Base-by-base conservation (phyloP, 2,329 filamentous ascomycete genomes). In the Xylariaceae sp. region DNA sequence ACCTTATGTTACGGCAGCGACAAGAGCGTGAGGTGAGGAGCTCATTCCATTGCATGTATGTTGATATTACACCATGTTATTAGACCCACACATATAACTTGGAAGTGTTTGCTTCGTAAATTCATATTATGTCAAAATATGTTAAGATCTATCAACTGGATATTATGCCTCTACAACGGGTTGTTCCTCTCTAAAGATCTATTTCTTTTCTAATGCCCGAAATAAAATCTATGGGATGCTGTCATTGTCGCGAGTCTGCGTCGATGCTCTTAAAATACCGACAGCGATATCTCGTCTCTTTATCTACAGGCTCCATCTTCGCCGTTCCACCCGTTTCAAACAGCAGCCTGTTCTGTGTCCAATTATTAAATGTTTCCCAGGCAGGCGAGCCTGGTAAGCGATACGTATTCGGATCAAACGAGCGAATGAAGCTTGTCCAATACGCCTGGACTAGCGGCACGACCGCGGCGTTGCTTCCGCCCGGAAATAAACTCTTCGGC, bases 381-480 rank as follows among this genome's bases (percentile, higher is more conserved):
- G 14, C 26, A 7, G 69, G 66, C 6, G 69, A 57, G 5, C 51
- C 63, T 7, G 61, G 51, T 6, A 63, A 42, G 3, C 62, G 60
- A 48, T 67, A 57, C 48, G 40, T 56, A 16, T 92, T 93, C 0
- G 89, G 89, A 69, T 93, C 77, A 40, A 85, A 79, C 0, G 77
- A 78, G 21, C 82, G 75, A 57, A 93, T 85, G 67, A 93, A 93
- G 61, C 85, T 89, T 1, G 85, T 83, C 88, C 88, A 92, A 71
- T 91, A 93, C 0, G 78, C 81, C 66, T 90, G 87, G 23, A 89
- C 81, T 0, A 88, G 73, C 0, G 82, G 77, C 1, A 89, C 78
- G 5, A 89, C 84, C 0, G 68, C 67, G 1, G 75, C 79, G 61
- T 91, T 91, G 14, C 73, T 71, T 14, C 74, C 75, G 2, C 75